These are phyloP conservation scores for Clitocybe nebularis DNA, from an alignment of 1,284 basidiomycete genomes.

Conservation along the genomic window DNA sequence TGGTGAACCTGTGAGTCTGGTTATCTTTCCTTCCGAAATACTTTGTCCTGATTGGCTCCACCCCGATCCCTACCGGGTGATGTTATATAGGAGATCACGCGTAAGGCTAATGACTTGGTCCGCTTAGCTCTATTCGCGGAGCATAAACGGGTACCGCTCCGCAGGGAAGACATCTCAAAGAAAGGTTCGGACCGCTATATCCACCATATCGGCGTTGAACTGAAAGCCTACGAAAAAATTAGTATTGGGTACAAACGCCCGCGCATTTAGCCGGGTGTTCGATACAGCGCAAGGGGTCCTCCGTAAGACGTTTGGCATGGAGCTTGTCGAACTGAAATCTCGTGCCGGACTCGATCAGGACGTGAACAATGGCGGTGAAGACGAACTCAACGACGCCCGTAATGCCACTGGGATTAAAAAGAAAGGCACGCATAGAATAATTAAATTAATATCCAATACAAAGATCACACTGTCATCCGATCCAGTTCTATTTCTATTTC, in stretches of 20 bases:
- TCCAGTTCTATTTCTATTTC: slow-evolving; percentile 3
- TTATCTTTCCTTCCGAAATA: too few species aligned
- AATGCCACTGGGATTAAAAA: slow-evolving; percentile 53
- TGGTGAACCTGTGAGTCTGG: slow-evolving; percentile 9
- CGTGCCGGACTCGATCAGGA: slow-evolving; percentile 53
- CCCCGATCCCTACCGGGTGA: background rate
- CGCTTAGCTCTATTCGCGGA: slow-evolving; percentile 72
- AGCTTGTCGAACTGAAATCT: slow-evolving; percentile 69
- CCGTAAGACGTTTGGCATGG: slow-evolving; percentile 64
- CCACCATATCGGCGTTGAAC: background rate
- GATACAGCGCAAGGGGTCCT: slow-evolving; percentile 55
- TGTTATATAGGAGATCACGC: slow-evolving; percentile 49
- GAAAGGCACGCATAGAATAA: too few species aligned
- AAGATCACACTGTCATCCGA: too few species aligned
- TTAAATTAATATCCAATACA: too few species aligned
- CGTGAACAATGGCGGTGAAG: slow-evolving; percentile 29
- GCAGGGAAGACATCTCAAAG: slow-evolving; percentile 74
- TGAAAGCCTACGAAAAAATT: slow-evolving; percentile 1
- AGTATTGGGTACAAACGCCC: slow-evolving; percentile 60
- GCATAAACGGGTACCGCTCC: slow-evolving; percentile 54
- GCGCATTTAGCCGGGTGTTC: slow-evolving; percentile 58
- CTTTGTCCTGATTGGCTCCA: background rate
- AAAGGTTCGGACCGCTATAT: slow-evolving; percentile 44
- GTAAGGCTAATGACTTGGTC: slow-evolving; percentile 63
- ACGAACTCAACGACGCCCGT: slow-evolving; percentile 43